Percentiles rank a stretch among this genome's conserved stretches.
Evolutionary conservation across 2,329 filamentous ascomycete genomes (phyloP).

Genomic region (Pyrenophora tritici-repentis): DNA sequence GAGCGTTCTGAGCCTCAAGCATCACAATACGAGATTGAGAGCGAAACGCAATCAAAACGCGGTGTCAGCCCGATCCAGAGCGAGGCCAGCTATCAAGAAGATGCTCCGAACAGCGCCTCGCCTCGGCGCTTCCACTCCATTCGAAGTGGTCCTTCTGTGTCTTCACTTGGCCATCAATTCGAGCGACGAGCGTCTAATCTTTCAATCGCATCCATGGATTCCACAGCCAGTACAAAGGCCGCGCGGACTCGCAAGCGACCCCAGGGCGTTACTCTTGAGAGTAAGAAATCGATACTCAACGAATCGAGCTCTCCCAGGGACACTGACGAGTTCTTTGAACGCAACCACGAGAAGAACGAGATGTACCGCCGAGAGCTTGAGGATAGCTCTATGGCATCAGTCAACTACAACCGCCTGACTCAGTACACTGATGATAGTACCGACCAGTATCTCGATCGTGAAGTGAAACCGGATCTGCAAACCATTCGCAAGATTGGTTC

Average conservation of each 20-base stretch:
- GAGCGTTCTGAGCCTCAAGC: conserved; percentile 41
- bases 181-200: conserved; percentile 57
- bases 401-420: conserved; percentile 59
- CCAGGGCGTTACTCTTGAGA: conserved; percentile 59
- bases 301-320: conserved; percentile 45
- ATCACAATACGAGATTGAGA: conserved; percentile 46
- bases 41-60: conserved; percentile 52
- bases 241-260: conserved; percentile 59
- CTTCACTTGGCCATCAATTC: conserved; percentile 65
- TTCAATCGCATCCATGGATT: conserved; percentile 65
- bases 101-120: conserved; percentile 28
- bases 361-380: conserved; percentile 56
- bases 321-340: conserved; percentile 56
- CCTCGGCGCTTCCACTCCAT: conserved; percentile 57
- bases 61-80: conserved; percentile 89
- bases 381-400: conserved; percentile 51
- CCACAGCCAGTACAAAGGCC: conserved; percentile 63
- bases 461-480: conserved; percentile 62
- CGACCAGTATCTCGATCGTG: conserved; percentile 57
- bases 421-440: conserved; percentile 60
- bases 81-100: conserved; percentile 73
- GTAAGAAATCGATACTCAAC: conserved; percentile 54
- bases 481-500: conserved; percentile 72
- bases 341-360: conserved; percentile 65
- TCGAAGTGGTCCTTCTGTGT: conserved; percentile 55